A percentile compares a stretch with the other conserved stretches of the same genome.
These are phyloP conservation scores for Cunninghamia lanceolata DNA, from an alignment of 75 land plant species.

Conservation along the genomic window DNA sequence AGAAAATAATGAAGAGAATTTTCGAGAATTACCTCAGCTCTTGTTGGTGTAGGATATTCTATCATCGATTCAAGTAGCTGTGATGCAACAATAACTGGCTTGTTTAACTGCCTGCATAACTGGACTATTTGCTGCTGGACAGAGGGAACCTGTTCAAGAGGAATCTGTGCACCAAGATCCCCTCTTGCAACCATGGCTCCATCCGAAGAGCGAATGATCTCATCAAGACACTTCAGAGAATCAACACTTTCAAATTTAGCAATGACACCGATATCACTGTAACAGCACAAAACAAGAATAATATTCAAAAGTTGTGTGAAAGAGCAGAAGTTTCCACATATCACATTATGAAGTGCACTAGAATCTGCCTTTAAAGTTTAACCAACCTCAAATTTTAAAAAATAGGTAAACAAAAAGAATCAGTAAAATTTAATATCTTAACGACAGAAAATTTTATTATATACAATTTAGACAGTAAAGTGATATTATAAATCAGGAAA, in stretches of 20 bases:
- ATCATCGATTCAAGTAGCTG: conserved; percentile 98
- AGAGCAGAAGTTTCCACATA: neutral
- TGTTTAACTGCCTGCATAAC: conserved; percentile 79
- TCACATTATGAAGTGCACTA: neutral
- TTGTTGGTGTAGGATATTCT: conserved; percentile 93
- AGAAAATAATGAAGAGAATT: neutral
- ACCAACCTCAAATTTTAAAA: neutral
- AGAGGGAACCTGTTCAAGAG: conserved; percentile 87
- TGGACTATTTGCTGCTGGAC: conserved; percentile 79
- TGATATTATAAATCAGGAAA: conserved; percentile 2
- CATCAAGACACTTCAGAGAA: conserved; percentile 81
- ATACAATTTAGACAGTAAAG: neutral
- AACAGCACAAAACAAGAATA: conserved; percentile 14
- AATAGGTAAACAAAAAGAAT: neutral
- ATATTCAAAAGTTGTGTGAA: too few species aligned
- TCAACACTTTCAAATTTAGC: conserved; percentile 96
- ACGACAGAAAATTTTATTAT: neutral
- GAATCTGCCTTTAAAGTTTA: neutral
- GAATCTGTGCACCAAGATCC: conserved; percentile 96
- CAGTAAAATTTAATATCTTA: neutral
- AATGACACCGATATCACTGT: conserved; percentile 86
- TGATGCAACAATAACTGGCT: conserved; percentile 96
- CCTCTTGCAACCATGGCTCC: conserved; percentile 99
- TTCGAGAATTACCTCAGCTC: conserved; percentile 62
- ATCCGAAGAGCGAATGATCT: conserved; percentile 85